phyloP scores from a whole-genome alignment of 2,329 filamentous ascomycete genomes.

The Penicillium glabrum region DNA sequence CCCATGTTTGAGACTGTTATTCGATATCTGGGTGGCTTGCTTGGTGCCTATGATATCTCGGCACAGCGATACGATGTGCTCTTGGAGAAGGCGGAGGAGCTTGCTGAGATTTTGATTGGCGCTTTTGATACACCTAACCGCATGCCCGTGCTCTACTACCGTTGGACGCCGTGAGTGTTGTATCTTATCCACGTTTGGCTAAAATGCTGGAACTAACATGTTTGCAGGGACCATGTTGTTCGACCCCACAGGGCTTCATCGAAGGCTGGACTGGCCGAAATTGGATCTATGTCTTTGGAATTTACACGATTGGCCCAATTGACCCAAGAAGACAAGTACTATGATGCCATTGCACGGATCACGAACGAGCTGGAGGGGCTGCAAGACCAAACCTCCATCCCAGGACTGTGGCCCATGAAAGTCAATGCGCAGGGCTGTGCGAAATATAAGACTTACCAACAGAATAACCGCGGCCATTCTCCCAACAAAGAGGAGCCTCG shows the following conservation, averaged over 20 bases:
- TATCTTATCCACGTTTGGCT: not conserved
- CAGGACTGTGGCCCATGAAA: conserved; percentile 76
- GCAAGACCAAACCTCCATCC: conserved; percentile 69
- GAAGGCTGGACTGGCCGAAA: conserved; percentile 62
- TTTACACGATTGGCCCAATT: conserved; percentile 87
- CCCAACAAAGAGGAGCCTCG: conserved; percentile 2
- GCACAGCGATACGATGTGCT: conserved; percentile 67
- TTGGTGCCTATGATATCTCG: conserved; percentile 85
- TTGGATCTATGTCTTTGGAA: conserved; percentile 80
- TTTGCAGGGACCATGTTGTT: conserved; percentile 51
- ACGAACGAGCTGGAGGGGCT: conserved; percentile 75
- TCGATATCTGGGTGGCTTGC: conserved; percentile 81
- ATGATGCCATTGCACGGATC: conserved; percentile 84
- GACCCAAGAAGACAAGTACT: conserved; percentile 78
- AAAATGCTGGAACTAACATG: conserved; percentile 2
- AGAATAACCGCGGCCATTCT: conserved; percentile 10
- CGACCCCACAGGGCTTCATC: conserved; percentile 63
- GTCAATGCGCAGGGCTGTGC: conserved; percentile 82
- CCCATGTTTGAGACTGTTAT: conserved; percentile 94
- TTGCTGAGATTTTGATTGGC: conserved; percentile 77
- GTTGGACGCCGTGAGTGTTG: conserved; percentile 64
- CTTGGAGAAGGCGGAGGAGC: conserved; percentile 74
- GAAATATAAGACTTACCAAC: conserved; percentile 20
- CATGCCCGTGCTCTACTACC: conserved; percentile 82
- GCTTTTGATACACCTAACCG: conserved; percentile 91